Base-by-base conservation (phyloP, 371 early-diverging fungal genomes). In the Rhizopus sp. region DNA sequence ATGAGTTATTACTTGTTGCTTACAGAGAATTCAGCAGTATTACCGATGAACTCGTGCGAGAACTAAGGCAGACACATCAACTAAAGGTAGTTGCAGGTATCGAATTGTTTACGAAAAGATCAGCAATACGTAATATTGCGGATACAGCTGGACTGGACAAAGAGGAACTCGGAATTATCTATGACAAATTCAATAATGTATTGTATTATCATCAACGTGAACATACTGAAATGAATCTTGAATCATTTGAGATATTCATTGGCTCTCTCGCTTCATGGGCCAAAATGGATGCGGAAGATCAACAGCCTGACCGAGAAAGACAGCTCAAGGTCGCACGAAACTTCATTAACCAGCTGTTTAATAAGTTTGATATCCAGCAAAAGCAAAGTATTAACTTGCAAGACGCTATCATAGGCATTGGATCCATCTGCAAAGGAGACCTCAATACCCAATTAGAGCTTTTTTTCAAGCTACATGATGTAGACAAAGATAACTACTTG, bases 11-110 rank as follows among this genome's bases (percentile, higher is more conserved):
- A 76, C 67, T 88, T 55, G 89, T 94, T 10, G 97, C 99, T 0
- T 94, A 91, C 67, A 87, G 90, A 47, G 98, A 97, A 56, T 98
- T 97, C 67, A 85, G 90, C 30, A 75, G 69, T 40, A 84, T 98
- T 3, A 93, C 93, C 3, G 83, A 88, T 32, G 89, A 88, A 8
- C 66, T 81, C 59, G 85, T 98, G 23, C 75, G 82, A 5, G 95
- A 95, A 49, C 73, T 96, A 52, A 84, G 99, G 37, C 88, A 90
- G 49, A 83, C 86, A n/a, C 88, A 89, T 66, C 95, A 95, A 73
- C 84, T 96, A 53, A 93, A 93, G 63, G 94, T 97, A 12, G 92
- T 94, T n/a, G 96, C 97, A 57, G 90, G 92, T n/a, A 89, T 98
- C 59, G 95, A 95, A 70, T 87, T 87, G 32, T 98, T 93, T 59